Conservation (phyloP, 208 protist genomes). For the Naegleria gruberi region DNA sequence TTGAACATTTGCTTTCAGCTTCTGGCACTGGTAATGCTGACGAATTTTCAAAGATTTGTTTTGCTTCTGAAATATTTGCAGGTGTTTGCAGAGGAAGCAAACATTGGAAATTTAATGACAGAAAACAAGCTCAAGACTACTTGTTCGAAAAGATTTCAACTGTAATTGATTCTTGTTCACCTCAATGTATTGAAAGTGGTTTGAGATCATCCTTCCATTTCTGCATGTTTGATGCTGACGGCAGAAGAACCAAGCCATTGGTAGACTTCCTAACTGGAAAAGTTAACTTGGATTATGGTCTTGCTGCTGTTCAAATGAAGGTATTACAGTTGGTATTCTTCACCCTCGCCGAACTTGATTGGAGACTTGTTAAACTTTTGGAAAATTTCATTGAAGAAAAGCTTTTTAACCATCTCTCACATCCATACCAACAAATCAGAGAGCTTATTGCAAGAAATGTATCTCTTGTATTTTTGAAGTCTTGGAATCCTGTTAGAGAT, state of each 20-base stretch:
- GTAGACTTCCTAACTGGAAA: not conserved
- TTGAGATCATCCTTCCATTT: not conserved
- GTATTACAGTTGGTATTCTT: not conserved
- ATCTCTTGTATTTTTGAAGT: not conserved
- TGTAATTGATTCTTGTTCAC: not conserved
- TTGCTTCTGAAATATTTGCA: not conserved
- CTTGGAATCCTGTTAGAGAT: not conserved
- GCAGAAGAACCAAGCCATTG: not conserved
- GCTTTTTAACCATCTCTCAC: not conserved
- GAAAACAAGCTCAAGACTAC: not conserved
- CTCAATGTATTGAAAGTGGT: not conserved
- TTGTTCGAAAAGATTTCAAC: not conserved
- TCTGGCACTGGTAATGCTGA: not conserved
- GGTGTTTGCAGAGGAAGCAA: not conserved
- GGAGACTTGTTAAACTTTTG: not conserved
- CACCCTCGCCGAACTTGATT: not conserved
- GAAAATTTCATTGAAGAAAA: not conserved
- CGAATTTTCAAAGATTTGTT: not conserved
- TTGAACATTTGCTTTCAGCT: not conserved
- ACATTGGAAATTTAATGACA: conserved; percentile 19
- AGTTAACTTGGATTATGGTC: not conserved
- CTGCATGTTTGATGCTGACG: not conserved
- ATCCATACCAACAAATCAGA: conserved; percentile 17
- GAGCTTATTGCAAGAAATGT: not conserved
- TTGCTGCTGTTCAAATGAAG: not conserved